Percentiles rank a stretch among this genome's conserved stretches.
Conservation (phyloP, 257 asterid genomes). For the Lycium barbarum region DNA sequence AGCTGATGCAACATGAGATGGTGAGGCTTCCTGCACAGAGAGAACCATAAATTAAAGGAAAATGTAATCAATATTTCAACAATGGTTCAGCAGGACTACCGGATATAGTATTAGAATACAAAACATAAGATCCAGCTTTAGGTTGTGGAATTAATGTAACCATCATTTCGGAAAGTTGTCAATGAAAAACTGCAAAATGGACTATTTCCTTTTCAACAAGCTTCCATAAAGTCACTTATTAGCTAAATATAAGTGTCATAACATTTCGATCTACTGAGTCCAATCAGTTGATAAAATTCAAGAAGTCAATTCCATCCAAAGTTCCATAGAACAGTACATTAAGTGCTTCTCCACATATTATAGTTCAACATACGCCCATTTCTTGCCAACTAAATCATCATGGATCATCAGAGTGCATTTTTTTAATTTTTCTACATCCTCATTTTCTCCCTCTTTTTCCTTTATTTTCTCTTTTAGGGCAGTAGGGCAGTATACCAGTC, state of each 20-base stretch:
- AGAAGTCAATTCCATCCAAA: neutral
- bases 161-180: neutral
- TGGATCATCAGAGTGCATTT: neutral
- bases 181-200: neutral
- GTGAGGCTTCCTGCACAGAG: slow-evolving; percentile 69
- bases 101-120: neutral
- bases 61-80: neutral
- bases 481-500: neutral
- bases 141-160: neutral
- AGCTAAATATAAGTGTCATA: neutral
- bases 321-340: slow-evolving; percentile 22
- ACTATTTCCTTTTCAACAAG: slow-evolving; percentile 10
- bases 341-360: neutral
- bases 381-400: neutral
- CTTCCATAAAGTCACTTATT: neutral
- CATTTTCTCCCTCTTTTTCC: neutral
- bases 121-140: neutral
- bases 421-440: neutral
- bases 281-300: neutral
- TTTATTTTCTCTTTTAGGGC: neutral
- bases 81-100: neutral
- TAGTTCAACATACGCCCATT: slow-evolving; percentile 6
- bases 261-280: neutral
- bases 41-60: slow-evolving; percentile 23
- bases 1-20: slow-evolving; percentile 96